phyloP scores from a whole-genome alignment of 768 basidiomycete species.

The Lentinula boryana region DNA sequence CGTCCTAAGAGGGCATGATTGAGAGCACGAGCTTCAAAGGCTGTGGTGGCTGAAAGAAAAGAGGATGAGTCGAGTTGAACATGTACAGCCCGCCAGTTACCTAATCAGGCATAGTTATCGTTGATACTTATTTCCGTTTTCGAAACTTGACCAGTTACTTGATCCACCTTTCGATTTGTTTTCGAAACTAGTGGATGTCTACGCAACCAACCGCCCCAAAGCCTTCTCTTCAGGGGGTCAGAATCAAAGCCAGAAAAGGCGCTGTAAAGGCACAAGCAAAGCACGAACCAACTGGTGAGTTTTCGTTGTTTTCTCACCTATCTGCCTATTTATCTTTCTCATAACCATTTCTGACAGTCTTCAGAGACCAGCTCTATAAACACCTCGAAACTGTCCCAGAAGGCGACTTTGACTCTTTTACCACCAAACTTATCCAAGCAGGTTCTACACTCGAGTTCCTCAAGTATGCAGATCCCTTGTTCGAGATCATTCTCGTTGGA shows the following conservation, averaged over 20 bases:
- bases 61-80: background rate
- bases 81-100: background rate
- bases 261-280: conserved; percentile 89
- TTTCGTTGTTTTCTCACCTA: conserved; percentile 2
- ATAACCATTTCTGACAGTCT: conserved; percentile 44
- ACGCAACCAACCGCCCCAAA: conserved; percentile 77
- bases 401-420: conserved; percentile 77
- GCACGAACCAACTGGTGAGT: conserved; percentile 77
- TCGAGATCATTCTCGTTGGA: conserved; percentile 93
- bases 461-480: conserved; percentile 96
- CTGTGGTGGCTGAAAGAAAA: background rate
- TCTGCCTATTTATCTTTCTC: background rate
- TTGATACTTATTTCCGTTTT: conserved; percentile 10
- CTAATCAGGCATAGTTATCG: background rate
- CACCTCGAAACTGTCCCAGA: conserved; percentile 78
- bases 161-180: conserved; percentile 11
- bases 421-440: conserved; percentile 83
- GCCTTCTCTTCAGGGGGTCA: conserved; percentile 89
- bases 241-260: conserved; percentile 90
- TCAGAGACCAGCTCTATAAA: conserved; percentile 90
- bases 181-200: conserved; percentile 79
- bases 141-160: conserved; percentile 16
- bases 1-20: background rate
- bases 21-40: background rate
- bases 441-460: conserved; percentile 91